Evolutionary conservation across 192 early-diverging fungal genomes (phyloP).

Genomic region (Umbelopsis ramanniana): DNA sequence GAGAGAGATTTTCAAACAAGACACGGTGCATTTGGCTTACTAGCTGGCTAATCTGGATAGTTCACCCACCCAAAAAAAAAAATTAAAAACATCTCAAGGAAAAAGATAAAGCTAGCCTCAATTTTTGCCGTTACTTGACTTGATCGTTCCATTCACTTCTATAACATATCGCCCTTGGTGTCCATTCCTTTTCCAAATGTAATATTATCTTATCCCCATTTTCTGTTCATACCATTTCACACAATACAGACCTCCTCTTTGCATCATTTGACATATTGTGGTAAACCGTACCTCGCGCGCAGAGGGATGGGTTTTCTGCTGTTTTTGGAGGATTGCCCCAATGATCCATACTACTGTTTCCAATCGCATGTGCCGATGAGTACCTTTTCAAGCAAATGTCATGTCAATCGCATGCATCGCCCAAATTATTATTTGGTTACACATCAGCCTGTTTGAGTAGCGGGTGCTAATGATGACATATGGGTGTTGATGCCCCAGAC

Average conservation of each 20-base stretch:
- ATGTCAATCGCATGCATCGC: neutral
- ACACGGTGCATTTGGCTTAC: too few relatives aligned
- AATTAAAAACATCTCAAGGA: neutral
- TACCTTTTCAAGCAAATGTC: neutral
- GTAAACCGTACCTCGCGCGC: neutral
- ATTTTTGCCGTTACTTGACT: too few relatives aligned
- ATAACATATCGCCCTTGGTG: neutral
- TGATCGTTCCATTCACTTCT: neutral
- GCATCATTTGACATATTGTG: too few relatives aligned
- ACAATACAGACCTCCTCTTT: too few relatives aligned
- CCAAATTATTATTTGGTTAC: neutral
- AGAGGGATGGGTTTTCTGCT: too few relatives aligned
- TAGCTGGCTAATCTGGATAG: too few relatives aligned
- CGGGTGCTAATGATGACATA: too few relatives aligned
- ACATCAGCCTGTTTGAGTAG: neutral
- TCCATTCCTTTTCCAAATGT: neutral
- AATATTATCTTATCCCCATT: neutral
- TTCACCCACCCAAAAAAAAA: too few relatives aligned
- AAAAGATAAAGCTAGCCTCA: neutral
- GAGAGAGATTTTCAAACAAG: constrained; percentile 1
- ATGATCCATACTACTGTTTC: too few relatives aligned
- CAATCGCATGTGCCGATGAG: too few relatives aligned
- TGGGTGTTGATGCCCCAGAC: neutral
- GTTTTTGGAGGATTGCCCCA: too few relatives aligned
- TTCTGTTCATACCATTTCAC: neutral